These are phyloP conservation scores for Diplodia scrobiculata DNA, from an alignment of 2,329 filamentous ascomycete species.

Conservation along the genomic window DNA sequence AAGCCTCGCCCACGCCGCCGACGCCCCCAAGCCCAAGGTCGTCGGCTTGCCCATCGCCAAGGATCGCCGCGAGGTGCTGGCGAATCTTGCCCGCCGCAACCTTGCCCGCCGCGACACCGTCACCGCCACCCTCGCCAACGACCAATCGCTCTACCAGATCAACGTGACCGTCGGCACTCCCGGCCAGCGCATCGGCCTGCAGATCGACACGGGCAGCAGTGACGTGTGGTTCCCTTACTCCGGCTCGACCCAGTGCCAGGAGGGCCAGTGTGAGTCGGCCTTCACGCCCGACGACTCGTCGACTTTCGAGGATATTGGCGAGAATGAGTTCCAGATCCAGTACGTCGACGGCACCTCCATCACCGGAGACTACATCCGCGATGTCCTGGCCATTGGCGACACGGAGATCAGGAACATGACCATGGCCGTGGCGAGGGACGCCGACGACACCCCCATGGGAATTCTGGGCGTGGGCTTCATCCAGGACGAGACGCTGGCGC, in stretches of 20 bases:
- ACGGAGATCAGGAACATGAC: conserved; percentile 25
- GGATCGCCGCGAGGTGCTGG: neutral
- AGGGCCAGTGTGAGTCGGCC: neutral
- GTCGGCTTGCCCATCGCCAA: conserved; percentile 27
- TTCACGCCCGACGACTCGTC: conserved; percentile 15
- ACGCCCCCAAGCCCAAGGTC: conserved; percentile 6
- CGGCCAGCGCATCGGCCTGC: conserved; percentile 16
- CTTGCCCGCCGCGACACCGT: conserved; percentile 22
- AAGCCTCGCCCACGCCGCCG: conserved; percentile 5
- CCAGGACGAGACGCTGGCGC: conserved; percentile 8
- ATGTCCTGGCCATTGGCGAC: conserved; percentile 20
- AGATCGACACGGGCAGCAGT: conserved; percentile 28
- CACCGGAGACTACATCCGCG: conserved; percentile 17
- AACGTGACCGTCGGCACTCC: conserved; percentile 31
- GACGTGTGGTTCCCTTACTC: conserved; percentile 25
- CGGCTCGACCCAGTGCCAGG: neutral
- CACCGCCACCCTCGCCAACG: conserved; percentile 12
- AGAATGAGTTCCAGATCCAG: conserved; percentile 13
- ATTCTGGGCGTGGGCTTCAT: conserved; percentile 28
- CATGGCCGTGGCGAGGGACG: conserved; percentile 20
- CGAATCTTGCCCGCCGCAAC: conserved; percentile 8
- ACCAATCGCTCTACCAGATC: conserved; percentile 21
- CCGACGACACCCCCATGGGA: conserved; percentile 8
- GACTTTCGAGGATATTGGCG: conserved; percentile 19
- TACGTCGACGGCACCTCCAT: conserved; percentile 27